Evolutionary conservation across 2,329 filamentous ascomycete species (phyloP).

Genomic region (Alternaria ethzedia): DNA sequence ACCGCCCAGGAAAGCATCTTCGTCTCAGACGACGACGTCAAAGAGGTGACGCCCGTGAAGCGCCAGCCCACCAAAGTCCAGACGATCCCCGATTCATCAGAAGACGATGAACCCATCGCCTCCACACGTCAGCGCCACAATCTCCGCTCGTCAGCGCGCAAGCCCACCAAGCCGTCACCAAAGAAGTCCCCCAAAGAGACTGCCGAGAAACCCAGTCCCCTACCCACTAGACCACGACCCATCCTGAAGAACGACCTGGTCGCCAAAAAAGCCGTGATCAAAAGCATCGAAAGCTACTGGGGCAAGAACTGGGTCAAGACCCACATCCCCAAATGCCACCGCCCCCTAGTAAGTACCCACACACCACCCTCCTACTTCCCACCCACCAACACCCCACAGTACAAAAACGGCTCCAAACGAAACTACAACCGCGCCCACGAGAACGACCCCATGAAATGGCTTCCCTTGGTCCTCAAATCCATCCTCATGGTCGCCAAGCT

Average conservation of each 20-base stretch:
- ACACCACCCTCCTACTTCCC: not conserved
- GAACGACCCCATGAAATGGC: constrained; percentile 38
- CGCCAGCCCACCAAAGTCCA: not conserved
- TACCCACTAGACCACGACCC: constrained; percentile 20
- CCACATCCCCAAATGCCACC: constrained; percentile 40
- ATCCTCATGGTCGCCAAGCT: constrained; percentile 33
- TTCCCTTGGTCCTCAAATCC: constrained; percentile 35
- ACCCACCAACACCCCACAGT: not conserved
- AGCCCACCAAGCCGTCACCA: not conserved
- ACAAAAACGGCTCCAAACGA: constrained; percentile 21
- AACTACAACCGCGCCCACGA: constrained; percentile 26
- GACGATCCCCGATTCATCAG: not conserved
- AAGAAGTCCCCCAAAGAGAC: constrained; percentile 2
- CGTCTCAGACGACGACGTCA: not conserved
- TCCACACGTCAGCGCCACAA: not conserved
- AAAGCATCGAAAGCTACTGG: constrained; percentile 37
- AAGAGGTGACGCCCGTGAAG: not conserved
- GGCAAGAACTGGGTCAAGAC: constrained; percentile 34
- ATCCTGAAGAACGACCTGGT: constrained; percentile 35
- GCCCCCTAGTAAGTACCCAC: constrained; percentile 29
- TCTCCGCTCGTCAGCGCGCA: not conserved
- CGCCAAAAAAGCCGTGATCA: constrained; percentile 32
- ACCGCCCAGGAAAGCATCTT: not conserved
- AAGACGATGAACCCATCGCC: not conserved
- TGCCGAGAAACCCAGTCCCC: constrained; percentile 25